A percentile compares a stretch with the other conserved stretches of the same genome.
Conservation (phyloP, 2,329 filamentous ascomycete genomes). For the Tolypocladium amazonense region DNA sequence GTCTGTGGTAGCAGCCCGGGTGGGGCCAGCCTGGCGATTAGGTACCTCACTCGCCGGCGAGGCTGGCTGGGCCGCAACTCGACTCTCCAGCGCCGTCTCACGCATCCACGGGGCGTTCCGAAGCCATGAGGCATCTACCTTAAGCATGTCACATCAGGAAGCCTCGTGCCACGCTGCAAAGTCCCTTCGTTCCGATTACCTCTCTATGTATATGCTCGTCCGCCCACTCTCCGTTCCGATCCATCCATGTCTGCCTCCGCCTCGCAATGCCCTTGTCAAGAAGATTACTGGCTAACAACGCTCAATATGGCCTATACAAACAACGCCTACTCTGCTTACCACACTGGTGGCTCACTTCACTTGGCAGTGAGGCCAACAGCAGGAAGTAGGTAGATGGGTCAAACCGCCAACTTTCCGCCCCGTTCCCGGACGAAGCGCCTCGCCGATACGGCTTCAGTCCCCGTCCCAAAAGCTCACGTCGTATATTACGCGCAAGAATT, state of each 20-base stretch:
- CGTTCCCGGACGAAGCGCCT: not conserved
- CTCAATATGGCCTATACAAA: constrained; percentile 12
- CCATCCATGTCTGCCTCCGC: not conserved
- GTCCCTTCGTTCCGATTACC: not conserved
- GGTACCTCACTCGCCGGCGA: not conserved
- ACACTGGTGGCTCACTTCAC: not conserved
- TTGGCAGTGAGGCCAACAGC: not conserved
- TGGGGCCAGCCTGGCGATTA: not conserved
- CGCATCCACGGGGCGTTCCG: too few species aligned
- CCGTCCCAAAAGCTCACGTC: not conserved
- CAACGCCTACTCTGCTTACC: constrained; percentile 4
- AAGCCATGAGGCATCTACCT: too few species aligned
- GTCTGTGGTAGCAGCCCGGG: not conserved
- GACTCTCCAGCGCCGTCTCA: too few species aligned
- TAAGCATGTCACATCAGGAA: not conserved
- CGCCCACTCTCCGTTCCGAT: not conserved
- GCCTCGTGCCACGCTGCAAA: not conserved
- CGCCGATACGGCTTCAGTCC: not conserved
- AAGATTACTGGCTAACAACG: constrained; percentile 2
- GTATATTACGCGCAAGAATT: not conserved
- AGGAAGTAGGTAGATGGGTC: not conserved
- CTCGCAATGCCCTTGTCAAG: not conserved
- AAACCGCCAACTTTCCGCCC: not conserved
- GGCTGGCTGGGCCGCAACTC: not conserved
- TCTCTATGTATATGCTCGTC: not conserved